Evolutionary conservation across 768 basidiomycete genomes (phyloP).

Genomic region (Tephrocybe sp.): DNA sequence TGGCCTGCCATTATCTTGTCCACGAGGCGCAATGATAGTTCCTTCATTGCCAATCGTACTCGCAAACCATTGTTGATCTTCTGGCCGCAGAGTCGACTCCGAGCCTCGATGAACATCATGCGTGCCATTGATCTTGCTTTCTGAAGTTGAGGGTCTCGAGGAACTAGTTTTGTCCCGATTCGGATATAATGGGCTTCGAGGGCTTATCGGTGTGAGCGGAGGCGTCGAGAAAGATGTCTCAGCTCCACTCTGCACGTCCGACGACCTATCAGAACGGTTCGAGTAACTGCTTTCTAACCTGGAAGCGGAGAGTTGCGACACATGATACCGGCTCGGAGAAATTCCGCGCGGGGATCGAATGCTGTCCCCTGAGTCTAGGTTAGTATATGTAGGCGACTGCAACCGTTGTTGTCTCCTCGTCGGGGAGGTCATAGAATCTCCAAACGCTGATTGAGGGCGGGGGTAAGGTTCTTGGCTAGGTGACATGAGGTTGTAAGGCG

Average conservation of each 20-base stretch:
- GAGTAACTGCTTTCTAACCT: conserved; percentile 31
- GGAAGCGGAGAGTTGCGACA: conserved; percentile 27
- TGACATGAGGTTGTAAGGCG: conserved; percentile 32
- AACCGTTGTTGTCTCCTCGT: conserved; percentile 30
- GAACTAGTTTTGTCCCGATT: conserved; percentile 30
- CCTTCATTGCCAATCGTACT: conserved; percentile 24
- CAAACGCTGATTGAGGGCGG: conserved; percentile 65
- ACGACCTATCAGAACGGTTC: conserved; percentile 33
- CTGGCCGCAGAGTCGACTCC: conserved; percentile 31
- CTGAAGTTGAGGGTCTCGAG: conserved; percentile 24
- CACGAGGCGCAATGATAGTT: conserved; percentile 21
- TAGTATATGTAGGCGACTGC: conserved; percentile 39
- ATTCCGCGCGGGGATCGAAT: conserved; percentile 39
- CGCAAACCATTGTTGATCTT: conserved; percentile 28
- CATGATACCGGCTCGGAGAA: conserved; percentile 36
- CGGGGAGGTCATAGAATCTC: conserved; percentile 44
- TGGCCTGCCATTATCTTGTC: conserved; percentile 2
- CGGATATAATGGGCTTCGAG: conserved; percentile 42
- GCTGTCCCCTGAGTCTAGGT: conserved; percentile 34
- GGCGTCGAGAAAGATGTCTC: conserved; percentile 48
- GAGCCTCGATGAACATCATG: conserved; percentile 17
- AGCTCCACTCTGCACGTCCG: conserved; percentile 36
- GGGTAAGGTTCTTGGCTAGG: conserved; percentile 58
- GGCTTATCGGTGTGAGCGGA: conserved; percentile 64
- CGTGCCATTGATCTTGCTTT: conserved; percentile 21